phyloP scores from a whole-genome alignment of 2,329 filamentous ascomycete species.

The Penicillium oxalicum region DNA sequence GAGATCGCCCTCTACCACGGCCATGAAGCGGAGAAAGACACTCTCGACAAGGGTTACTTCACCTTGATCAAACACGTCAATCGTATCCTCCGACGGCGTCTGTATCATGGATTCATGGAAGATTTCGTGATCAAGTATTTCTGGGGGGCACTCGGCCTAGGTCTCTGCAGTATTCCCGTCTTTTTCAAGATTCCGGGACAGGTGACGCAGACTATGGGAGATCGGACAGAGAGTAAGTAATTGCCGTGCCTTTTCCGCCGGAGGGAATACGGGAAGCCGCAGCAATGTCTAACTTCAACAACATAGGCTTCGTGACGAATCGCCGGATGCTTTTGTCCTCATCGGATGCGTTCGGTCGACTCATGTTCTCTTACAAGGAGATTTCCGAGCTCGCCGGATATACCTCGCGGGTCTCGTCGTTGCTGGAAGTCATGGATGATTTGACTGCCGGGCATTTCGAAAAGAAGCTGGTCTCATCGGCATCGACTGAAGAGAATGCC shows the following conservation, averaged over 20 bases:
- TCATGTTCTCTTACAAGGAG: slow-evolving; percentile 98
- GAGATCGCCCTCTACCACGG: slow-evolving; percentile 89
- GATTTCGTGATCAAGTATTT: slow-evolving; percentile 99
- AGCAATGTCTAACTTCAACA: too few species aligned
- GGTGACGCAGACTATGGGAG: slow-evolving; percentile 45
- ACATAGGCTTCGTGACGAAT: slow-evolving; percentile 79
- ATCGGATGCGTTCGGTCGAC: slow-evolving; percentile 87
- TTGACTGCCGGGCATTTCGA: slow-evolving; percentile 85
- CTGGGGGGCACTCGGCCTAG: slow-evolving; percentile 87
- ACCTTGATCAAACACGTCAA: slow-evolving; percentile 99
- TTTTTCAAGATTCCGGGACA: slow-evolving; percentile 87
- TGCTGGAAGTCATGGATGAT: slow-evolving; percentile 92
- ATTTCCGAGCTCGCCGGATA: slow-evolving; percentile 94
- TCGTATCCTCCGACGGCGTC: slow-evolving; percentile 77
- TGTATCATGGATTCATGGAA: slow-evolving; percentile 99
- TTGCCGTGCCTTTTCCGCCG: not conserved
- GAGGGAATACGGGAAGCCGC: not conserved
- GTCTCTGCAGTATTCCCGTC: slow-evolving; percentile 90
- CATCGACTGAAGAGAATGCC: slow-evolving; percentile 72
- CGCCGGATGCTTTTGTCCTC: slow-evolving; percentile 84
- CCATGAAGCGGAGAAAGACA: slow-evolving; percentile 92
- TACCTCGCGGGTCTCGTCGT: slow-evolving; percentile 81
- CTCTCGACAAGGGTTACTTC: slow-evolving; percentile 95
- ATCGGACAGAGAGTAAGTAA: slow-evolving; percentile 54
- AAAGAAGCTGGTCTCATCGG: slow-evolving; percentile 92